These are phyloP conservation scores for Maudiozyma humilis DNA, from an alignment of 1,139 yeast species.

Conservation along the genomic window DNA sequence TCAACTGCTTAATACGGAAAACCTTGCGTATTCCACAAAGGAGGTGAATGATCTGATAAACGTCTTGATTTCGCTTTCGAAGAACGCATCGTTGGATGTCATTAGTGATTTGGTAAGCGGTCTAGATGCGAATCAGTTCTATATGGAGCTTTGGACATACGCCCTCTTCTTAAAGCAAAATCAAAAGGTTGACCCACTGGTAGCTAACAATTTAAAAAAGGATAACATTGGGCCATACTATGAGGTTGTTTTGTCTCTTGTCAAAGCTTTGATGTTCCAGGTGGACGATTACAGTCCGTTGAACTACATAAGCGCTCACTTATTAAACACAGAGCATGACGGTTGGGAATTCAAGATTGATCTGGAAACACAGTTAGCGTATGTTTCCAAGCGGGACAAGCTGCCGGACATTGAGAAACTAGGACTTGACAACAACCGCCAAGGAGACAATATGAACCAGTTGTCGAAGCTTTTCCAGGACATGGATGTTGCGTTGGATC, in stretches of 20 bases:
- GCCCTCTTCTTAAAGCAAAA: constrained; percentile 41
- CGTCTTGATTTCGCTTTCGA: constrained; percentile 54
- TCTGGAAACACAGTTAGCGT: constrained; percentile 46
- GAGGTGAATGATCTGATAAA: constrained; percentile 56
- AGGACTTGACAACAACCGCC: not conserved
- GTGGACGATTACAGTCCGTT: constrained; percentile 33
- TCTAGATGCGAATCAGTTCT: constrained; percentile 26
- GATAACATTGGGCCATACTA: constrained; percentile 19
- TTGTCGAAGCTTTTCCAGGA: constrained; percentile 35
- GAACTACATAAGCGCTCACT: constrained; percentile 38
- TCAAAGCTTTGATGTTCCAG: constrained; percentile 42
- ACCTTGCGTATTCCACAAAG: constrained; percentile 38
- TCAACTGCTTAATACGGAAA: constrained; percentile 29
- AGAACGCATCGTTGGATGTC: constrained; percentile 42
- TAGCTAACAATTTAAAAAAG: constrained; percentile 12
- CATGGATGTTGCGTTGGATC: constrained; percentile 45
- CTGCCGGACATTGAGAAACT: not conserved
- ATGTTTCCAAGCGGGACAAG: constrained; percentile 33
- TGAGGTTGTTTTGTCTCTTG: constrained; percentile 41
- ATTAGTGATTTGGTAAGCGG: constrained; percentile 35
- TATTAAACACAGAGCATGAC: constrained; percentile 39
- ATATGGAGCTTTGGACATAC: constrained; percentile 55
- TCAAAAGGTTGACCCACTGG: constrained; percentile 32
- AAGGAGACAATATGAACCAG: constrained; percentile 8
- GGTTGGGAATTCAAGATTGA: constrained; percentile 42